Percentiles rank a stretch among this genome's conserved stretches.
Evolutionary conservation across 2,329 filamentous ascomycete genomes (phyloP).

Genomic region (Lasiodiplodia hormozganensis): DNA sequence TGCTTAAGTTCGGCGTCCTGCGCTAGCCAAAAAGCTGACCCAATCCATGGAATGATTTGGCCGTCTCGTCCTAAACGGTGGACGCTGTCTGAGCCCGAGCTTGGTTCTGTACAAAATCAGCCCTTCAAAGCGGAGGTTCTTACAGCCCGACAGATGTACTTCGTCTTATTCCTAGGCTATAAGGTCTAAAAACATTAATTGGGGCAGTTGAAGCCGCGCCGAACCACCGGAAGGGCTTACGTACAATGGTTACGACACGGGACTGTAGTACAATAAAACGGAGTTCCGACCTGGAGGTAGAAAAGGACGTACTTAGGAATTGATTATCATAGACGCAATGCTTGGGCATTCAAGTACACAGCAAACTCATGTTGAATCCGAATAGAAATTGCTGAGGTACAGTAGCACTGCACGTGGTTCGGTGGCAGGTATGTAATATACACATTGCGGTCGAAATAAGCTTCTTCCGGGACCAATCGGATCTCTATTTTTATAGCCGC

Average conservation of each 20-base stretch:
- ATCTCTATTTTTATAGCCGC: background rate
- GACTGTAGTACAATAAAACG: background rate
- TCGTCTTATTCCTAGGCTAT: too few relatives aligned
- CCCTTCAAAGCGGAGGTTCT: too few relatives aligned
- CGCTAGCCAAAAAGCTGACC: too few relatives aligned
- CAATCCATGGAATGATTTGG: too few relatives aligned
- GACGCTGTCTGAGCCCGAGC: too few relatives aligned
- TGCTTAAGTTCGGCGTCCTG: too few relatives aligned
- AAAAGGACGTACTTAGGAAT: background rate
- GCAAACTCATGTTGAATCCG: background rate
- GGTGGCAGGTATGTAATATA: background rate
- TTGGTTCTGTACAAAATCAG: too few relatives aligned
- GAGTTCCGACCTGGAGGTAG: background rate
- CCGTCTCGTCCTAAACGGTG: too few relatives aligned
- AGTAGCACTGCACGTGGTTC: background rate
- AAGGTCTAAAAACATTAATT: too few relatives aligned
- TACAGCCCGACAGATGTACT: too few relatives aligned
- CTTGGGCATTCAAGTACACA: background rate
- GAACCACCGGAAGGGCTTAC: background rate
- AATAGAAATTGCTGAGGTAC: background rate
- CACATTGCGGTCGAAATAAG: conserved; percentile 5
- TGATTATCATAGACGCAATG: background rate
- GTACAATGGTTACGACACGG: background rate
- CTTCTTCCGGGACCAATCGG: background rate
- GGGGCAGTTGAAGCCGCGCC: too few relatives aligned